phyloP scores from a whole-genome alignment of 345 rosid genomes.

The Citrus australasica region DNA sequence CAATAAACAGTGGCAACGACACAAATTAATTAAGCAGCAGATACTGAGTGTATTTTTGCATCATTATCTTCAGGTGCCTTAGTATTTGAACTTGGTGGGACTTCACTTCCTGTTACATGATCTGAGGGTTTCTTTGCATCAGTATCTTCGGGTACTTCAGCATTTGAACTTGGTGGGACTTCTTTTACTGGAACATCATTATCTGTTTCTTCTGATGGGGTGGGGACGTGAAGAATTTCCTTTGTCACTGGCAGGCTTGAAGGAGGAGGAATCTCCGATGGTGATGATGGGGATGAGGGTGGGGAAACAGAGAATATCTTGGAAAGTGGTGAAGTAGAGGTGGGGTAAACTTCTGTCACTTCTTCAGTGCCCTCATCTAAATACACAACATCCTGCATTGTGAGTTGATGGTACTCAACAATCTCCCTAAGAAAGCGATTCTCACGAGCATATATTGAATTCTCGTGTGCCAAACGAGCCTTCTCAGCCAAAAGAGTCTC shows the following conservation, averaged over 20 bases:
- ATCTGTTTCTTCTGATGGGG: slow-evolving; percentile 16
- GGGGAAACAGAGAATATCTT: slow-evolving; percentile 52
- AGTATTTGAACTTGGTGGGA: neutral
- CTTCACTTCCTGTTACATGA: neutral
- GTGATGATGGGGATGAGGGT: slow-evolving; percentile 50
- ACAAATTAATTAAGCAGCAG: slow-evolving; percentile 18
- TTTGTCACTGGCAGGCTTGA: slow-evolving; percentile 15
- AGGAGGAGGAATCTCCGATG: slow-evolving; percentile 27
- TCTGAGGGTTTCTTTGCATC: slow-evolving; percentile 7
- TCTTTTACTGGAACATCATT: slow-evolving; percentile 20
- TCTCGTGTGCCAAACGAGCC: slow-evolving; percentile 90
- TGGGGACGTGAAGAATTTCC: slow-evolving; percentile 25
- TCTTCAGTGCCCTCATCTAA: slow-evolving; percentile 88
- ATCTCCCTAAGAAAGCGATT: slow-evolving; percentile 92
- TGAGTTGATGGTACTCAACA: slow-evolving; percentile 91
- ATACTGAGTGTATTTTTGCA: slow-evolving; percentile 17
- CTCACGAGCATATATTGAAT: slow-evolving; percentile 78
- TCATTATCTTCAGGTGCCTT: slow-evolving; percentile 17
- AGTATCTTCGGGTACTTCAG: slow-evolving; percentile 11
- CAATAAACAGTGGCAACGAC: neutral
- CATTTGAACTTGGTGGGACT: slow-evolving; percentile 3
- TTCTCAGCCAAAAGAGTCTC: slow-evolving; percentile 96
- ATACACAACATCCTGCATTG: slow-evolving; percentile 95
- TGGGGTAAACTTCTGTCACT: slow-evolving; percentile 65
- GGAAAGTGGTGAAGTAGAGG: slow-evolving; percentile 21